phyloP scores from a whole-genome alignment of 352 stramenopile species.

The Bremia lactucae region DNA sequence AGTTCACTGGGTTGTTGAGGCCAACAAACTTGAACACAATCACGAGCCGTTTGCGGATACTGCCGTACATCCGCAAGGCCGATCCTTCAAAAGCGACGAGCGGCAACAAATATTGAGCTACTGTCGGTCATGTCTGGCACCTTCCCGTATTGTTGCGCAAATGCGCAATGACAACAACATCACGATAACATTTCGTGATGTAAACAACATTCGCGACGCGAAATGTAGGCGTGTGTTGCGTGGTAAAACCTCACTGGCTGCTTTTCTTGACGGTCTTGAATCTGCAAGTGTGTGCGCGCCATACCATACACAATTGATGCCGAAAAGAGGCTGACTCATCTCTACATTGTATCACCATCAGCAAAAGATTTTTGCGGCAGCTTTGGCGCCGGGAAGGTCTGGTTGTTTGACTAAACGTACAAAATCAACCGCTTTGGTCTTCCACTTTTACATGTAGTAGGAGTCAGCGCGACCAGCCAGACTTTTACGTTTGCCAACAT shows the following conservation, averaged over 20 bases:
- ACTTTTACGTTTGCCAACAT: background rate
- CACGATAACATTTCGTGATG: background rate
- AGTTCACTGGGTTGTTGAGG: no score
- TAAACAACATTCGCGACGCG: background rate
- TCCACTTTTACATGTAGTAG: background rate
- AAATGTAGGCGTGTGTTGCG: background rate
- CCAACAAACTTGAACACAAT: no score
- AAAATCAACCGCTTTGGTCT: background rate
- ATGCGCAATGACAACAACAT: background rate
- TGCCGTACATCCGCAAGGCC: no score
- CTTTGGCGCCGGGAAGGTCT: background rate
- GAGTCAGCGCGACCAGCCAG: background rate
- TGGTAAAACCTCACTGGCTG: background rate
- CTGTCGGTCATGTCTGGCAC: background rate
- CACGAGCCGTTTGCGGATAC: no score
- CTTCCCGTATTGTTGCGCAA: background rate
- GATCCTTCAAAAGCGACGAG: no score
- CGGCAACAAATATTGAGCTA: no score
- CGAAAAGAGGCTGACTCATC: background rate
- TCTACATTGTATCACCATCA: background rate
- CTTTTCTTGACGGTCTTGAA: background rate
- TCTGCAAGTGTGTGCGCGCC: background rate
- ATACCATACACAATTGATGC: background rate
- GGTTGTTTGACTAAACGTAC: background rate
- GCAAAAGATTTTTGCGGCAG: background rate